Base-by-base conservation (phyloP, 495 filamentous ascomycete species). In the Pyronema omphalodes region DNA sequence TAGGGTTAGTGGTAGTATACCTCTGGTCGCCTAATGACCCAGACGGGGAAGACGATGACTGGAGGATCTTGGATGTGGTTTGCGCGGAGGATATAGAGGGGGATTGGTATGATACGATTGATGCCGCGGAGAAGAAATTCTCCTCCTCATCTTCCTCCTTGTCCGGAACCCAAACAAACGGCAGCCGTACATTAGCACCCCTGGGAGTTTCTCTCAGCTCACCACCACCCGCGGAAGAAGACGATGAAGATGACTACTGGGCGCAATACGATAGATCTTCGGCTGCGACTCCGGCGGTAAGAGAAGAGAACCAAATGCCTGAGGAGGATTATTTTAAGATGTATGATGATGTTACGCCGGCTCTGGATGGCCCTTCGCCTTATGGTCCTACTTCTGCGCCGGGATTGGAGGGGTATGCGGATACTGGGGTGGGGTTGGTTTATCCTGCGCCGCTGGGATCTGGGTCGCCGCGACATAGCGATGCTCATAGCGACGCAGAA, bases 211-310 rank as follows among this genome's bases (percentile, higher is more conserved):
- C 51, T 11, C 12, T 33, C 29, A 29, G 23, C 5, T 5, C 23
- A 29, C 23, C 23, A 29, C 15, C 44, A 14, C 45, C 36, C 14
- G 35, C 9, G 1, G 74, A 75, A 14, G 85, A 93, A 33, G 88
- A 94, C 14, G 86, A 93, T 33, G 88, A 94, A 55, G 88, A 88
- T 57, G 84, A 80, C 59, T 98, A 96, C 67, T 98, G 91, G 91
- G 86, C 81, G 33, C 81, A 81, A 57, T 98, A 98, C 65, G 91
- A 95, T 71, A 77, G 80, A 7, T 91, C 86, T 9, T 84, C 85
- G 1, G 77, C 77, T 7, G 73, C 78, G 36, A 89, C 87, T 15
- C 89, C 89, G 6, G 78, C 78, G 0, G 67, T 50, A 54, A 65
- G 68, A 18, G 68, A 68, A 37, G 14, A 14, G 2, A 47, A 62